A percentile compares a stretch with the other conserved stretches of the same genome.
Conservation (phyloP, 305 asterid species). For the Striga hermonthica region DNA sequence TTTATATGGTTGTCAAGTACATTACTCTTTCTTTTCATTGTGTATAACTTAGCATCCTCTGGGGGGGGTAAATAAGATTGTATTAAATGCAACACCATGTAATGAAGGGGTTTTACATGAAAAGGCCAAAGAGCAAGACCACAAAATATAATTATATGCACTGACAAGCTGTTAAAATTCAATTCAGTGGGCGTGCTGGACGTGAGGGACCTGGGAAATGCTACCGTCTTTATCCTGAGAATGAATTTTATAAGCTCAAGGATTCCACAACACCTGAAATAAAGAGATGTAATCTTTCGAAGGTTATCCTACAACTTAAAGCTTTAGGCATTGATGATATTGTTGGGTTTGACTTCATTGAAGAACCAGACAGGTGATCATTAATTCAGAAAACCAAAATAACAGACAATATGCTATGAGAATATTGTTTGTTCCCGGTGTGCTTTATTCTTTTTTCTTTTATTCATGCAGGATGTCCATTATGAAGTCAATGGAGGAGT, state of each 20-base stretch:
- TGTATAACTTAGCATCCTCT: slow-evolving; percentile 11
- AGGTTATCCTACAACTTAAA: slow-evolving; percentile 92
- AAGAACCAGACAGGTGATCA: slow-evolving; percentile 78
- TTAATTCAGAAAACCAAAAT: slow-evolving; percentile 18
- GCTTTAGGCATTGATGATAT: slow-evolving; percentile 88
- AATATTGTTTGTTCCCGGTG: background rate
- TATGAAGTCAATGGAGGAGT: slow-evolving; percentile 79
- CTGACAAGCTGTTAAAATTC: slow-evolving; percentile 14
- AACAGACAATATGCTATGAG: slow-evolving; percentile 11
- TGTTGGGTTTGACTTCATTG: slow-evolving; percentile 85
- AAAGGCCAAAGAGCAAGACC: no score
- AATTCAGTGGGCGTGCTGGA: slow-evolving; percentile 97
- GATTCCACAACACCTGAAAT: slow-evolving; percentile 89
- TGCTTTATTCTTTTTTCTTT: background rate
- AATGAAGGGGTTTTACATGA: background rate
- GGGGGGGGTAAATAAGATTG: slow-evolving; percentile 16
- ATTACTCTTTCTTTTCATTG: background rate
- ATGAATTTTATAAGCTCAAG: slow-evolving; percentile 74
- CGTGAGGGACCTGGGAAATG: slow-evolving; percentile 98
- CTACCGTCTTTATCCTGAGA: slow-evolving; percentile 94
- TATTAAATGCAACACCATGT: background rate
- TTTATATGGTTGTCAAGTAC: slow-evolving; percentile 3
- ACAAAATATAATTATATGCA: slow-evolving; percentile 7
- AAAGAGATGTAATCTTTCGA: slow-evolving; percentile 86
- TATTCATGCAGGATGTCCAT: slow-evolving; percentile 65